These are phyloP conservation scores for Boletus sensibilis DNA, from an alignment of 768 basidiomycete species.

Conservation along the genomic window DNA sequence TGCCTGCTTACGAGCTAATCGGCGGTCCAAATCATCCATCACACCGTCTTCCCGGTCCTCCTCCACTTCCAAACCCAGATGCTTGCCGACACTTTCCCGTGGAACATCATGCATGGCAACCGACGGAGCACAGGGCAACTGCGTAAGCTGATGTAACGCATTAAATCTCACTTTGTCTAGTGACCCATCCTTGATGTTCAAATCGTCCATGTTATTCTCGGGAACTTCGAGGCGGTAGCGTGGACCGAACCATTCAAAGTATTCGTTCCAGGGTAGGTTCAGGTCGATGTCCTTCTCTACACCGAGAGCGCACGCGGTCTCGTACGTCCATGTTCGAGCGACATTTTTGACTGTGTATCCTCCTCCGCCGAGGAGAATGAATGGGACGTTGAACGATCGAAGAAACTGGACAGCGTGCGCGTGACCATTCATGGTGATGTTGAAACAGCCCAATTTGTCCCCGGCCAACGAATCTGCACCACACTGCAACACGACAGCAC, in stretches of 20 bases:
- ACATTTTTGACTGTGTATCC: conserved; percentile 98
- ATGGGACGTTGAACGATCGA: conserved; percentile 75
- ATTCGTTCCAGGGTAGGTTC: conserved; percentile 82
- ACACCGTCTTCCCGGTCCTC: conserved; percentile 38
- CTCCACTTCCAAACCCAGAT: conserved; percentile 56
- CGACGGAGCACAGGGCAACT: conserved; percentile 74
- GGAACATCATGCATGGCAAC: conserved; percentile 86
- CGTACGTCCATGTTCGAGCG: conserved; percentile 92
- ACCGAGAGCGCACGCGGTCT: conserved; percentile 94
- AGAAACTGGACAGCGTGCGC: conserved; percentile 88
- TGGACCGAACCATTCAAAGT: conserved; percentile 98
- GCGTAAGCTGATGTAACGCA: conserved; percentile 54
- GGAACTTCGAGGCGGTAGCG: conserved; percentile 90
- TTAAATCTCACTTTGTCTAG: conserved; percentile 75
- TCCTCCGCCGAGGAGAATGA: conserved; percentile 91
- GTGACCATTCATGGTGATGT: conserved; percentile 93
- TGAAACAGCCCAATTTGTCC: conserved; percentile 95
- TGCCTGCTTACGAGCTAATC: conserved; percentile 63
- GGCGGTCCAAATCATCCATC: conserved; percentile 64
- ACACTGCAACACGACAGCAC: conserved; percentile 89
- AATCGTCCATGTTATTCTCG: conserved; percentile 91
- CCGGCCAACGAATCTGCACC: conserved; percentile 94
- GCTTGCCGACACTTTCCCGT: conserved; percentile 58
- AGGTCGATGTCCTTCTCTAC: conserved; percentile 74
- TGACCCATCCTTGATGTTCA: conserved; percentile 79